Conservation (phyloP, 73 alveolate genomes). For the Paraurostyla sp. region DNA sequence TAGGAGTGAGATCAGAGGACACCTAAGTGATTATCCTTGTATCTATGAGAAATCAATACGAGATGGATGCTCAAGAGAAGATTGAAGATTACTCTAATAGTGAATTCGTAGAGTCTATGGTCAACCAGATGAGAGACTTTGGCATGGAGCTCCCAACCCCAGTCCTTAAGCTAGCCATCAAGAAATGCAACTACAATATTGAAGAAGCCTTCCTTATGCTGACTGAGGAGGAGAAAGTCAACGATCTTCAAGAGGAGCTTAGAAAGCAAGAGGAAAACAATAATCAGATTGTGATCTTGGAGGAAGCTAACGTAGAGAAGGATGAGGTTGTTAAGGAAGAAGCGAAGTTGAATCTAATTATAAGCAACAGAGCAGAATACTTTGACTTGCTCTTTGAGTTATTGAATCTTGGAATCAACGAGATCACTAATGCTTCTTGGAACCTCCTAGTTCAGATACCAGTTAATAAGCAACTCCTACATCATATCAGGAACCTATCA, state of each 20-base stretch:
- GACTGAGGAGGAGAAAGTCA: slow-evolving; percentile 60
- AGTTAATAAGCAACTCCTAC: slow-evolving; percentile 67
- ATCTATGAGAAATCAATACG: slow-evolving; percentile 31
- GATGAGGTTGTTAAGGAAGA: slow-evolving; percentile 30
- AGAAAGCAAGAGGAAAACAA: slow-evolving; percentile 55
- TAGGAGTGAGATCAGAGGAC: slow-evolving; percentile 16
- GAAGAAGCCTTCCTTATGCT: slow-evolving; percentile 76
- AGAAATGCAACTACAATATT: slow-evolving; percentile 59
- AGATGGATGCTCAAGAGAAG: slow-evolving; percentile 10
- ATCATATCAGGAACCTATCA: slow-evolving; percentile 58
- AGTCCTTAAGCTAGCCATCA: slow-evolving; percentile 65
- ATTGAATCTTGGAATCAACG: slow-evolving; percentile 72
- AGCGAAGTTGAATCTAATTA: slow-evolving; percentile 64
- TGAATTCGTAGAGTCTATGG: slow-evolving; percentile 16
- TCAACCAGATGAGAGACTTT: slow-evolving; percentile 20
- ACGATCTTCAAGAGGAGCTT: slow-evolving; percentile 62
- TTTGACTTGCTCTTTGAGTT: slow-evolving; percentile 76
- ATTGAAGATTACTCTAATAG: slow-evolving; percentile 14
- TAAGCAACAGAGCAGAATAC: slow-evolving; percentile 71
- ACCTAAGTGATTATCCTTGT: slow-evolving; percentile 9
- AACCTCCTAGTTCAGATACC: slow-evolving; percentile 77
- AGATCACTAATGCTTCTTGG: slow-evolving; percentile 76
- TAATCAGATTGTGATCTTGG: slow-evolving; percentile 50
- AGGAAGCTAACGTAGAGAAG: slow-evolving; percentile 30
- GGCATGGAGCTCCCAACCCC: slow-evolving; percentile 43